Percentiles rank a stretch among this genome's conserved stretches.
phyloP scores from a whole-genome alignment of 176 grass and related monocot genomes.

The Themeda triandra region DNA sequence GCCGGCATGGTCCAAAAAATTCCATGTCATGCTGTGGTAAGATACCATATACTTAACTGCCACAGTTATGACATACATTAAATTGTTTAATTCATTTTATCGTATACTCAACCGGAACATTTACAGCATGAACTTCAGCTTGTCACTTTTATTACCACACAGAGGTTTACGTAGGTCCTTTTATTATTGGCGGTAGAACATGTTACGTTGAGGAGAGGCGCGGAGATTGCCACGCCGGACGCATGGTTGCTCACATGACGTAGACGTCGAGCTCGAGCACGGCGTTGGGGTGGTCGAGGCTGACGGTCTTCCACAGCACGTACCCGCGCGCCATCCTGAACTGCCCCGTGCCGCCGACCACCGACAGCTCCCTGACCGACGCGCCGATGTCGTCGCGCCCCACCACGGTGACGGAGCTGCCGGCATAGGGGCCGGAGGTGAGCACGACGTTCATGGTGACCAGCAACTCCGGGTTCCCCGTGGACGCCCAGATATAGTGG shows the following conservation, averaged over 20 bases:
- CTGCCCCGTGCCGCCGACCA: constrained; percentile 50
- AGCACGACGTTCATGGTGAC: constrained; percentile 41
- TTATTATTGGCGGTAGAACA: not conserved
- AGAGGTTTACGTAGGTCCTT: no score
- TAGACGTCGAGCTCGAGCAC: constrained; percentile 39
- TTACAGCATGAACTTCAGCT: no score
- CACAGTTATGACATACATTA: no score
- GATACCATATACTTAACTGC: no score
- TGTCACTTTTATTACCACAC: no score
- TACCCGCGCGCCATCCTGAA: constrained; percentile 52
- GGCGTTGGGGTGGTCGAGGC: constrained; percentile 1
- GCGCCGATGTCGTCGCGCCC: constrained; percentile 22
- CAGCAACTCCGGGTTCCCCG: constrained; percentile 26
- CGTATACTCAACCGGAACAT: no score
- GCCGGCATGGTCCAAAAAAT: no score
- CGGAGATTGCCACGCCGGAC: not conserved
- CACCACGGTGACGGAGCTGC: constrained; percentile 40
- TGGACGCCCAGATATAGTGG: constrained; percentile 28
- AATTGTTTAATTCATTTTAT: no score
- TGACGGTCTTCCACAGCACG: constrained; percentile 42
- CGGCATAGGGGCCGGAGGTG: constrained; percentile 10
- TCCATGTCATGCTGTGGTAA: no score
- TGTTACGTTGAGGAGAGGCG: not conserved
- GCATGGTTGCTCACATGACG: not conserved
- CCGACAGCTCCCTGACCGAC: constrained; percentile 38